phyloP scores from a whole-genome alignment of 495 filamentous ascomycete species.

The Penicillium taxi region DNA sequence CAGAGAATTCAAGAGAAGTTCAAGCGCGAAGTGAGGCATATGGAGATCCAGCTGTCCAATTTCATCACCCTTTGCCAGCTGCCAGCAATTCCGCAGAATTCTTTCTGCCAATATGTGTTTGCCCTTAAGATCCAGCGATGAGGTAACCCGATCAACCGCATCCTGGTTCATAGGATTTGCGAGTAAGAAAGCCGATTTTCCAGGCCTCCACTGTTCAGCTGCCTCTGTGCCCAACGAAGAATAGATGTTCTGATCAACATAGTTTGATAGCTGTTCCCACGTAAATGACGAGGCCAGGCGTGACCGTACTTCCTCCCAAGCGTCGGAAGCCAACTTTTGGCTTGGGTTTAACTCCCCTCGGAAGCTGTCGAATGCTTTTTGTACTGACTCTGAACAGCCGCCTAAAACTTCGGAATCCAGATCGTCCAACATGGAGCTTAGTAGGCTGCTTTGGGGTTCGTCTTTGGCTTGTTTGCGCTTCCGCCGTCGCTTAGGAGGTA shows the following conservation, averaged over 20 bases:
- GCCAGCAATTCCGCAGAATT: conserved; percentile 40
- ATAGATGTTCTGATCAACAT: conserved; percentile 5
- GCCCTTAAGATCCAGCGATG: conserved; percentile 13
- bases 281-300: conserved; percentile 29
- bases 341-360: conserved; percentile 10
- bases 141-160: too few relatives aligned
- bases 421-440: conserved; percentile 24
- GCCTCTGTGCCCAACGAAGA: not conserved
- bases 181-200: conserved; percentile 20
- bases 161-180: conserved; percentile 10
- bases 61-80: conserved; percentile 29
- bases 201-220: conserved; percentile 22
- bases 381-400: conserved; percentile 5
- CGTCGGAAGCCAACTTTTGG: conserved; percentile 17
- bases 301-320: conserved; percentile 23
- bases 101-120: conserved; percentile 31
- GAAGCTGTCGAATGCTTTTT: conserved; percentile 20
- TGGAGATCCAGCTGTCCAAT: conserved; percentile 37
- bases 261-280: conserved; percentile 25
- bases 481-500: conserved; percentile 16
- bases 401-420: conserved; percentile 16
- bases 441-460: conserved; percentile 3
- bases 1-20: conserved; percentile 23
- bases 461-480: conserved; percentile 1
- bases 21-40: conserved; percentile 18